Base-by-base conservation (phyloP, 495 filamentous ascomycete species). In the Antarctomyces pellizariae region DNA sequence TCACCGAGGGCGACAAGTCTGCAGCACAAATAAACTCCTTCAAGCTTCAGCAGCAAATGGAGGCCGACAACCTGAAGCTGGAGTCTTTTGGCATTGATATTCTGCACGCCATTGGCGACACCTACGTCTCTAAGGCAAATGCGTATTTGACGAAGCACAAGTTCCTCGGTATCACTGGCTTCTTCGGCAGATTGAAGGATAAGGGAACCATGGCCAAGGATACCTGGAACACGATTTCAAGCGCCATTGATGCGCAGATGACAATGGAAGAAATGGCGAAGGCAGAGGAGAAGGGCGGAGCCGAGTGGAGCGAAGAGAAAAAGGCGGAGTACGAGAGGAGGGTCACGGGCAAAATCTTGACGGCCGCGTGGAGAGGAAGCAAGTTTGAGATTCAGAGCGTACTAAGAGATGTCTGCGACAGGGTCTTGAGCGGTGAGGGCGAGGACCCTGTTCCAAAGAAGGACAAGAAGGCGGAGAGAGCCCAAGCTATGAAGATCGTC, bases 241-340 rank as follows among this genome's bases (percentile, higher is more conserved):
- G 77, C 11, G 86, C 86, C n/a, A 92, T 99, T 34, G 83, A 92
- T 41, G 86, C 86, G 23, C 86, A 99, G 49, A 68, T 89, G 59
- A 91, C 79, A 27, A 90, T 99, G 71, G 89, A 95, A 50, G 86
- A 93, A 47, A 95, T 99, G 86, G 82, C 82, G 13, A 82, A 84
- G 45, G 49, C 79, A 49, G 89, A 99, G 51, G 76, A 92, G 56
- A 72, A 72, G 41, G 86, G 86, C 11, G 86, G 86, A 12, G 89
- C 93, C 29, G 84, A 91, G 22, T 99, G 86, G 86, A 93, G 86
- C 6, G 86, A 95, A 37, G 89, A 99, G 67, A 82, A 75, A 59
- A 84, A 80, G 53, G 58, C 73, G n/a, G 86, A 99, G 51, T 91
- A 83, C 37, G 84, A 95, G 55, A 69, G 79, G 42, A 67, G 70